A percentile compares a stretch with the other conserved stretches of the same genome.
Evolutionary conservation across 768 basidiomycete species (phyloP).

Genomic region (Phylloporus rhodoxanthus): DNA sequence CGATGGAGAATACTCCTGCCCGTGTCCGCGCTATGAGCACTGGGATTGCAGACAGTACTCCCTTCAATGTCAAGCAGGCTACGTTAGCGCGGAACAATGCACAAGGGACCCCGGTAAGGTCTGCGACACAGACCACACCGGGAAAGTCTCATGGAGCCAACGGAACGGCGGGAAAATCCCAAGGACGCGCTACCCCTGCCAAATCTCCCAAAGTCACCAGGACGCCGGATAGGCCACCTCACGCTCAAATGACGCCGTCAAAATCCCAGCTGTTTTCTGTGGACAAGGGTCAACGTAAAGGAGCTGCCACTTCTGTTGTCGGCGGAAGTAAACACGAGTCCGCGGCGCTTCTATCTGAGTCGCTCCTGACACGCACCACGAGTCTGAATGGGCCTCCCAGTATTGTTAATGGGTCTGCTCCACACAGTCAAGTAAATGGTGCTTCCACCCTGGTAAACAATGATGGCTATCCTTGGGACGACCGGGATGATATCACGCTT

Average conservation of each 20-base stretch:
- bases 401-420: slow-evolving; percentile 15
- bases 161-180: slow-evolving; percentile 19
- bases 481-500: slow-evolving; percentile 53
- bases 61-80: slow-evolving; percentile 10
- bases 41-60: slow-evolving; percentile 1
- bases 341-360: slow-evolving; percentile 15
- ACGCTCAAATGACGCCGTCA: slow-evolving; percentile 17
- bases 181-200: slow-evolving; percentile 16
- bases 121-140: slow-evolving; percentile 16
- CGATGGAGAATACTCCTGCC: slow-evolving; percentile 16
- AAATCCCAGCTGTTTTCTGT: slow-evolving; percentile 13
- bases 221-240: slow-evolving; percentile 20
- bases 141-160: slow-evolving; percentile 11
- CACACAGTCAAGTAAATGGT: slow-evolving; percentile 21
- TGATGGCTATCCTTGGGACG: slow-evolving; percentile 23
- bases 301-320: slow-evolving; percentile 13
- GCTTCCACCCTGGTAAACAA: slow-evolving; percentile 19
- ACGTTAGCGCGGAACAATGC: slow-evolving; percentile 10
- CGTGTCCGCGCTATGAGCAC: slow-evolving; percentile 18
- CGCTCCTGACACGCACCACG: slow-evolving; percentile 9
- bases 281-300: slow-evolving; percentile 19
- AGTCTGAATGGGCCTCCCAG: slow-evolving; percentile 14
- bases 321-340: slow-evolving; percentile 16
- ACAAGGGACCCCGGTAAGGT: slow-evolving; percentile 15
- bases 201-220: slow-evolving; percentile 20